phyloP scores from a whole-genome alignment of 768 basidiomycete species.

The Psilocybe cyanescens region DNA sequence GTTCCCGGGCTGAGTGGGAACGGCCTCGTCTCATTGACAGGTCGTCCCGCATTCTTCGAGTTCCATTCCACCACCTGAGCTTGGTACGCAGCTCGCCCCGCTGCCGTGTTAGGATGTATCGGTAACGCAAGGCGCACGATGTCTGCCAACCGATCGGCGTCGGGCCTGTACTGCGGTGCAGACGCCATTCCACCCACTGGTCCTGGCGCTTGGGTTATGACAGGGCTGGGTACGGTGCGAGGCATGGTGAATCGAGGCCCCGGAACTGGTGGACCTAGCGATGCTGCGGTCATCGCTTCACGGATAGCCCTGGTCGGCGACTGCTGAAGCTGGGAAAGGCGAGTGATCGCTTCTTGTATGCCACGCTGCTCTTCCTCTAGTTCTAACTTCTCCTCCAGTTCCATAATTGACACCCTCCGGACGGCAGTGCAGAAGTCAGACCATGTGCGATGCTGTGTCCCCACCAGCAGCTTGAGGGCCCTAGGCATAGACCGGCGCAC shows the following conservation, averaged over 20 bases:
- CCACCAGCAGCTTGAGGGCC: background rate
- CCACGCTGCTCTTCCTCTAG: background rate
- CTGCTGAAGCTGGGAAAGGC: background rate
- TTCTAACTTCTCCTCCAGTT: conserved; percentile 9
- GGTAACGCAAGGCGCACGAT: background rate
- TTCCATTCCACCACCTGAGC: conserved; percentile 11
- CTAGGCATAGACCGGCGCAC: conserved; percentile 12
- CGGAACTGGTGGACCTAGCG: background rate
- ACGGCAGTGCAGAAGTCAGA: conserved; percentile 16
- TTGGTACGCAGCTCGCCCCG: conserved; percentile 12
- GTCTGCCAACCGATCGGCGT: background rate
- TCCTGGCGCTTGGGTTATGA: too few relatives aligned
- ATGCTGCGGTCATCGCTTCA: background rate
- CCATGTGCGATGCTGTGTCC: conserved; percentile 14
- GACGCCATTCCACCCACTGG: too few relatives aligned
- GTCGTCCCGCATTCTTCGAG: background rate
- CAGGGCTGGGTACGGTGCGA: too few relatives aligned
- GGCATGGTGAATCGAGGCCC: background rate
- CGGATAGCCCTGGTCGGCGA: background rate
- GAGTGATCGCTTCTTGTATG: background rate
- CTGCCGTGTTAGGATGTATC: conserved; percentile 18
- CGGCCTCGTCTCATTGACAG: conserved; percentile 13
- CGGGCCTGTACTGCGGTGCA: background rate
- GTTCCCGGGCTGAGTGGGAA: conserved; percentile 28
- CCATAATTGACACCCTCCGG: background rate